A percentile compares a stretch with the other conserved stretches of the same genome.
phyloP scores from a whole-genome alignment of 202 grass and related monocot genomes.

The Setaria italica region DNA sequence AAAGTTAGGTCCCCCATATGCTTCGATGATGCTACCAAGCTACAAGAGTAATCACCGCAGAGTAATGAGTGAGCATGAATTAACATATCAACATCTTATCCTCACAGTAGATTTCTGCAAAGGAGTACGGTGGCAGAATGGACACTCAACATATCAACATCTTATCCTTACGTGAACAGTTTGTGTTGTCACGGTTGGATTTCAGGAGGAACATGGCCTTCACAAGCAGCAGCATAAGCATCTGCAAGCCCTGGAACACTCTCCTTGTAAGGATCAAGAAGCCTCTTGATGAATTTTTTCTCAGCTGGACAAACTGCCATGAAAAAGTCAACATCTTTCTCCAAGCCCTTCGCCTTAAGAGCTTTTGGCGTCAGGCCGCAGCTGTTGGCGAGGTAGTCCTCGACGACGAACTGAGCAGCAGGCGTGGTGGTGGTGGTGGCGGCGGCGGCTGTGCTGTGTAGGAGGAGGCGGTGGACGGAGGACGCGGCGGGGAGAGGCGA shows the following conservation, averaged over 20 bases:
- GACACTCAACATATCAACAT: neutral
- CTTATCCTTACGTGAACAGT: too few relatives aligned
- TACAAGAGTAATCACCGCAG: neutral
- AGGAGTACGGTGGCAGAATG: neutral
- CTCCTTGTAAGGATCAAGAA: neutral
- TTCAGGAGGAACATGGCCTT: neutral
- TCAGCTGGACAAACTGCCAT: neutral
- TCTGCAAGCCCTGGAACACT: neutral
- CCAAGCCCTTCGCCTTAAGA: conserved; percentile 37
- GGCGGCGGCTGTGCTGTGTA: neutral
- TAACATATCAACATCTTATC: neutral
- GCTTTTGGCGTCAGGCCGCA: neutral
- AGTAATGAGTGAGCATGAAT: neutral
- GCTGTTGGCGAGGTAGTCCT: neutral
- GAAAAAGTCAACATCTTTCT: conserved; percentile 10
- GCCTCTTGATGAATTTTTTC: neutral
- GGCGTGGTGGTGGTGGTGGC: neutral
- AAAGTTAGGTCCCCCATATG: neutral
- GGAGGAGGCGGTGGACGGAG: too few relatives aligned
- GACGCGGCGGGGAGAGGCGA: neutral
- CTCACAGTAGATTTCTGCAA: neutral
- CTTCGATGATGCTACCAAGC: neutral
- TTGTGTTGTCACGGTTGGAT: neutral
- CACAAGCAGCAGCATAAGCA: neutral
- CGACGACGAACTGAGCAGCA: too few relatives aligned